phyloP scores from a whole-genome alignment of 345 rosid species.

The Rhizophora apiculata region DNA sequence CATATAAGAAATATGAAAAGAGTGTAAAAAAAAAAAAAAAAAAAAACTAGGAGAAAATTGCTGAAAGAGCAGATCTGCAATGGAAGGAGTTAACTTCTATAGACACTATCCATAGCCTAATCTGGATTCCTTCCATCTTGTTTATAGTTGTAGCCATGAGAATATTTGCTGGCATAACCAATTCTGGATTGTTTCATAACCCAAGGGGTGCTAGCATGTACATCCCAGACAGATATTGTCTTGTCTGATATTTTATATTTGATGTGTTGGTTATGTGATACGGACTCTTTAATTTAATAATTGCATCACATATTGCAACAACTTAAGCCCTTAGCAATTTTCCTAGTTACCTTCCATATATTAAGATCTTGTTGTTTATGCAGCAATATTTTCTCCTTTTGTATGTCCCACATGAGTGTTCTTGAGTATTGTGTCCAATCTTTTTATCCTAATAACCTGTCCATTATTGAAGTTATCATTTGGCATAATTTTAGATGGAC shows the following conservation, averaged over 20 bases:
- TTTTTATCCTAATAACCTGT: no score
- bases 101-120: slow-evolving; percentile 13
- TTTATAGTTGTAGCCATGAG: slow-evolving; percentile 14
- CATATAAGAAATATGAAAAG: neutral
- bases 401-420: no score
- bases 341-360: no score
- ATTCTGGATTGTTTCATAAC: slow-evolving; percentile 7
- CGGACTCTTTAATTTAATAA: neutral
- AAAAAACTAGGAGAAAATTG: neutral
- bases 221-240: slow-evolving; percentile 11
- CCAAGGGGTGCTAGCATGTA: slow-evolving; percentile 12
- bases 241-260: neutral
- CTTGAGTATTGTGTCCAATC: no score
- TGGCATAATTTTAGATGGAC: no score
- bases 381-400: no score
- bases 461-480: no score
- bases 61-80: neutral
- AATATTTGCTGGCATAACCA: slow-evolving; percentile 19
- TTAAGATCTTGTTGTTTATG: no score
- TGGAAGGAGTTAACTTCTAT: neutral
- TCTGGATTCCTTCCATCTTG: slow-evolving; percentile 20
- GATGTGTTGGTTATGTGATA: neutral
- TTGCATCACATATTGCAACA: neutral
- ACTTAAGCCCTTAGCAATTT: neutral
- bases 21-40: no score